These are phyloP conservation scores for Panus rudis DNA, from an alignment of 768 basidiomycete genomes.

Conservation along the genomic window DNA sequence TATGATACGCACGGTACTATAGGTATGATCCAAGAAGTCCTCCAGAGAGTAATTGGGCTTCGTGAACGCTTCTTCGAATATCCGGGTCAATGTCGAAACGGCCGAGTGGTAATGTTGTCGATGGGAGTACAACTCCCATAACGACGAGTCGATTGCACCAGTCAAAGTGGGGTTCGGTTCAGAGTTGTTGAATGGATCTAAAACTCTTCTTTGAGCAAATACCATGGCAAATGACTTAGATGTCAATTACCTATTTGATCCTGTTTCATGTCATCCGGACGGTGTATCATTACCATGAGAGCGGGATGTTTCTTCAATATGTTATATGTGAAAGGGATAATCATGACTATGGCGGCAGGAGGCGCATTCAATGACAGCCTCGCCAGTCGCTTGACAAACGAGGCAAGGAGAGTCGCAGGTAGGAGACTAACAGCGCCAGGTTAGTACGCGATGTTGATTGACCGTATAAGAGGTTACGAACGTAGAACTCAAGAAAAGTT, in stretches of 20 bases:
- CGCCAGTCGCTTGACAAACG: conserved; percentile 88
- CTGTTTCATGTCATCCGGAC: no score
- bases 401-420: conserved; percentile 85
- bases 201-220: neutral
- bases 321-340: conserved; percentile 93
- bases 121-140: conserved; percentile 89
- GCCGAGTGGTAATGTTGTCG: conserved; percentile 76
- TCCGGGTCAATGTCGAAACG: conserved; percentile 80
- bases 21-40: conserved; percentile 94
- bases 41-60: conserved; percentile 87
- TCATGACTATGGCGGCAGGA: conserved; percentile 84
- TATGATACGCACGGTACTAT: conserved; percentile 55
- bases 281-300: conserved; percentile 91
- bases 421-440: conserved; percentile 52
- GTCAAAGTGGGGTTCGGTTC: conserved; percentile 74
- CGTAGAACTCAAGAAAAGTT: conserved; percentile 90
- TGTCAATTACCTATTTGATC: no score
- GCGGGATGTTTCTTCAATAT: conserved; percentile 86
- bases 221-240: no score
- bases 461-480: conserved; percentile 32
- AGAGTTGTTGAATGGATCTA: conserved; percentile 62
- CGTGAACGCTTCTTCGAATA: conserved; percentile 91
- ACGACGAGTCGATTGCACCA: conserved; percentile 74
- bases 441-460: conserved; percentile 1
- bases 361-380: conserved; percentile 80